These are phyloP conservation scores for Calocybe cyanea DNA, from an alignment of 768 basidiomycete species.

Conservation along the genomic window DNA sequence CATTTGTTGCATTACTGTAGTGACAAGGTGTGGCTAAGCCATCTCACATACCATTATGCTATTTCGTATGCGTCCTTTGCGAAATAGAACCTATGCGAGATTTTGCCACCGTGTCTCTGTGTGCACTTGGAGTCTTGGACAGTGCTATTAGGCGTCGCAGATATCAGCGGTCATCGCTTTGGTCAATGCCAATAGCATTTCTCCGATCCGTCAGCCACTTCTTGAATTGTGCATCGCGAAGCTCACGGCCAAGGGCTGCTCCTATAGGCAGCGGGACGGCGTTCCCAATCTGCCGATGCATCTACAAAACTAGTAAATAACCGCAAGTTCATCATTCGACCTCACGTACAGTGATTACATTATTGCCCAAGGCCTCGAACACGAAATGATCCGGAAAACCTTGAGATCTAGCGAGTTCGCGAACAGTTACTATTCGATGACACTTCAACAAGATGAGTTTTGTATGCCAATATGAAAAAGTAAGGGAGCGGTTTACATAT, in stretches of 20 bases:
- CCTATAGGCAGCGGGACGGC: conserved; percentile 70
- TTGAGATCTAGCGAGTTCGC: conserved; percentile 77
- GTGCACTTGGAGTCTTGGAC: neutral
- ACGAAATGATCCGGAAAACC: conserved; percentile 76
- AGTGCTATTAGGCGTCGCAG: neutral
- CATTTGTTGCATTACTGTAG: no score
- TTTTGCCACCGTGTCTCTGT: no score
- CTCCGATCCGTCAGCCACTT: conserved; percentile 42
- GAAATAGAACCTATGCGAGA: no score
- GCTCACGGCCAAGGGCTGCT: conserved; percentile 60
- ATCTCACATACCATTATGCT: no score
- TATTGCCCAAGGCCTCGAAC: conserved; percentile 50
- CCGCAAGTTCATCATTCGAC: neutral
- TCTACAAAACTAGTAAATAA: conserved; percentile 33
- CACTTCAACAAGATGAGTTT: conserved; percentile 39
- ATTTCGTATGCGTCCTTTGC: no score
- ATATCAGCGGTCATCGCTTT: conserved; percentile 1
- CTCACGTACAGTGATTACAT: conserved; percentile 55
- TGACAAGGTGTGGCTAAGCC: no score
- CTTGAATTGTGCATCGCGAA: conserved; percentile 47
- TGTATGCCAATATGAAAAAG: neutral
- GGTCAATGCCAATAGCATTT: conserved; percentile 33
- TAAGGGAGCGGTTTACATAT: conserved; percentile 36
- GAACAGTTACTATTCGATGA: conserved; percentile 65
- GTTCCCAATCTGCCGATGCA: conserved; percentile 81